Evolutionary conservation across 2,329 filamentous ascomycete genomes (phyloP), one percentile per base, ranked within the genome.

Genomic region (Xylariaceae sp.): DNA sequence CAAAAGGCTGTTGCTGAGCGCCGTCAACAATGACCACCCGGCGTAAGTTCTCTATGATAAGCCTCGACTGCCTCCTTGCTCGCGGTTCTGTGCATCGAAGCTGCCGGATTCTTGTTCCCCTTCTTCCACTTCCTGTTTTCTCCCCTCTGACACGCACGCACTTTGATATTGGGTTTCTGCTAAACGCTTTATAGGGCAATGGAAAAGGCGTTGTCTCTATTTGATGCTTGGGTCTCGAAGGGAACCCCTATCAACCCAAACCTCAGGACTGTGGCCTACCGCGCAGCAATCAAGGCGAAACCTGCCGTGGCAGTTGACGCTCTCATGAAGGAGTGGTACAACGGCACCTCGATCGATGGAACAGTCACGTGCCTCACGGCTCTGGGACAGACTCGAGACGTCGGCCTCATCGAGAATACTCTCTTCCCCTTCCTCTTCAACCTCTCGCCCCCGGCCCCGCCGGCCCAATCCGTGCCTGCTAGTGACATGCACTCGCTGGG

Each of bases 401-500:
- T 62, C 9, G 73, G 77, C 8, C 65, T 95, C 19, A 77, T 93
- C 28, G 65, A 72, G 36, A 61, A 61, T 61, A 80, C 52, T 70
- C 80, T 72, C 53, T 83, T 68, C 49, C 80, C 61, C 73, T 95
- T 89, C 60, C 82, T 94, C 59, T 89, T 86, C 46, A 80, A 82
- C 56, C 71, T 60, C 21, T 67, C 68, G 2, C 71, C 71, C 1
- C 70, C 70, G 2, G 57, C 60, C 1, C 51, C 56, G 3, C 57
- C 62, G n/a, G 62, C 62, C 21, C 65, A 75, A 42, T 62, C 83
- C n/a, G 85, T 96, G 17, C 78, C 86, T 8, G 74, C 81, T 10
- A 90, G 87, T 52, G 92, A 98, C 58, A 77, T 92, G 59, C 90
- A 96, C 64, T 81, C 80, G 10, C 82, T 88, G 19, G 81, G 80